A percentile compares a stretch with the other conserved stretches of the same genome.
These are phyloP conservation scores for Fusarium bulbicola DNA, from an alignment of 2,329 filamentous ascomycete species.

Conservation along the genomic window DNA sequence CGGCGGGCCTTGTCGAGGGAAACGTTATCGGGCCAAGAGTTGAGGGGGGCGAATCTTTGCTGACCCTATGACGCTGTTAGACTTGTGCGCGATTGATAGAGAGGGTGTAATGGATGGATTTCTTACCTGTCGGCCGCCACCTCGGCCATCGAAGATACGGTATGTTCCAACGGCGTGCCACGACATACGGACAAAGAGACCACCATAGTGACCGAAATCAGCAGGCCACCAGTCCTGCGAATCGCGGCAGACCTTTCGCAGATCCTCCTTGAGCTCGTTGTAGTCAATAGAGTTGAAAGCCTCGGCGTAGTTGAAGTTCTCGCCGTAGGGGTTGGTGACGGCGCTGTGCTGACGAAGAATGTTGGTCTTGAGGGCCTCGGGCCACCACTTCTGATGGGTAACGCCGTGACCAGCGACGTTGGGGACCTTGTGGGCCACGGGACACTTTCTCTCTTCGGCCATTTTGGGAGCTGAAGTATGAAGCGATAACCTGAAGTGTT, in stretches of 20 bases:
- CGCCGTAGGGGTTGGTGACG: conserved; percentile 28
- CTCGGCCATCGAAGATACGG: conserved; percentile 77
- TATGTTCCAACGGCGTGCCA: conserved; percentile 86
- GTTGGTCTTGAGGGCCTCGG: conserved; percentile 32
- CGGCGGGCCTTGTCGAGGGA: conserved; percentile 83
- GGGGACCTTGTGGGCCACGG: conserved; percentile 22
- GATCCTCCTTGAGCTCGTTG: conserved; percentile 76
- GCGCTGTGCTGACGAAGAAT: conserved; percentile 26
- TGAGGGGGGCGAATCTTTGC: conserved; percentile 84
- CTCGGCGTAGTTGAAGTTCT: conserved; percentile 24
- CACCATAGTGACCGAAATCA: conserved; percentile 84
- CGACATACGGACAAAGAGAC: conserved; percentile 81
- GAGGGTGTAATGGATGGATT: not conserved
- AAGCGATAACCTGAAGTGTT: not conserved
- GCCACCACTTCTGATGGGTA: conserved; percentile 28
- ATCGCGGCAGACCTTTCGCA: conserved; percentile 74
- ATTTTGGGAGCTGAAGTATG: conserved; percentile 14
- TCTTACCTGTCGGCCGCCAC: conserved; percentile 70
- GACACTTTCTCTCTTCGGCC: conserved; percentile 29
- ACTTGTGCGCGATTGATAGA: not conserved
- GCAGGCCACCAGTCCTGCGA: conserved; percentile 85
- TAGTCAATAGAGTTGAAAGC: conserved; percentile 30
- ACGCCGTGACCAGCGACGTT: conserved; percentile 30
- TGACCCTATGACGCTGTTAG: conserved; percentile 59
- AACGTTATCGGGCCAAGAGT: conserved; percentile 83